Evolutionary conservation across 2,329 filamentous ascomycete genomes (phyloP), one percentile per base, ranked within the genome.

Genomic region (Aspergillus versicolor): DNA sequence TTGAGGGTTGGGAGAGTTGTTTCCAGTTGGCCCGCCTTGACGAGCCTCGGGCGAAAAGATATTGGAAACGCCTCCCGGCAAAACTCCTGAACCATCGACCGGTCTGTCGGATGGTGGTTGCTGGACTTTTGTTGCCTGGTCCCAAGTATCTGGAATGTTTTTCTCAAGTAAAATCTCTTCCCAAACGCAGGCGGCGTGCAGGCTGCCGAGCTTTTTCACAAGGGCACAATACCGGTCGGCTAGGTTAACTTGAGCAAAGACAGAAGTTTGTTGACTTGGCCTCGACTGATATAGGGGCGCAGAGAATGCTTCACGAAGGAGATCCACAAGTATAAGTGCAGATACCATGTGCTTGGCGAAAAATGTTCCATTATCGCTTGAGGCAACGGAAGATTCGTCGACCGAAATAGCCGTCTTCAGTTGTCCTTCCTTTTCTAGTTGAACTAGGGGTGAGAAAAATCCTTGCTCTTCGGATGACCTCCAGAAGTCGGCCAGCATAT

Each of bases 151-250:
- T 1, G 93, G 91, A 48, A 96, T 88, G 52, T 84, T 81, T 50
- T 85, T 87, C 62, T 89, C 84, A 44, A 97, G 79, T 0, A 88
- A 79, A 37, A 92, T 89, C 63, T 95, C 90, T 73, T 99, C 93
- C 73, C 88, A 88, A n/a, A 96, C 82, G 58, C 91, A 89, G 52
- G 88, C 88, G 42, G 89, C 84, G 62, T 97, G 83, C 15, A 99
- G 77, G 22, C 87, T 86, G 3, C 91, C 92, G 34, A 97, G 82
- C 24, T 86, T 86, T 60, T 85, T 83, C 22, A 96, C 82, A 38
- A 97, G 77, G n/a, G 81, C 76, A 44, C 85, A 80, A 70, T 96
- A 96, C 70, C 91, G 88, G 71, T 97, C 93, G 32, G 88, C 91
- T 21, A 96, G 82, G 68, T 96, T 96, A 64, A 95, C 83, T 24